phyloP scores from a whole-genome alignment of 2,329 filamentous ascomycete genomes.

The Aspergillus piperis region DNA sequence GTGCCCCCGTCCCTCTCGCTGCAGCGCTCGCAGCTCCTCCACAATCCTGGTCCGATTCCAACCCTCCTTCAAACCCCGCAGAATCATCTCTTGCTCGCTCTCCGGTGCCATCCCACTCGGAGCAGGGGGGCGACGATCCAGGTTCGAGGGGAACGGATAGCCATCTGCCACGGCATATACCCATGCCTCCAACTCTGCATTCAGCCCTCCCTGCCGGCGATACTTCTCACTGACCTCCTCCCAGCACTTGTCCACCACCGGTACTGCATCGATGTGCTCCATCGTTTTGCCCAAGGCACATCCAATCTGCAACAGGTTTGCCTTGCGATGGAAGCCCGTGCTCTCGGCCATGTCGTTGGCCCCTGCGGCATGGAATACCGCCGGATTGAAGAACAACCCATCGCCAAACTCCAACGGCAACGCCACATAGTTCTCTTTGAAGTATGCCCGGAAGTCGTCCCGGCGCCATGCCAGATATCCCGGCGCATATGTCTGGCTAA shows the following conservation, averaged over 20 bases:
- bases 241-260: constrained; percentile 56
- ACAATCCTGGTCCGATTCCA: constrained; percentile 47
- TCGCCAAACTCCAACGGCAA: constrained; percentile 59
- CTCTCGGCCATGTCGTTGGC: constrained; percentile 47
- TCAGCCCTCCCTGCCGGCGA: constrained; percentile 29
- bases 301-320: constrained; percentile 65
- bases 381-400: constrained; percentile 65
- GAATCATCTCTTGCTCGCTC: constrained; percentile 58
- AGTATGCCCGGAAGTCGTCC: constrained; percentile 56
- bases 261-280: constrained; percentile 59
- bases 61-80: constrained; percentile 45
- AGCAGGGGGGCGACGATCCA: constrained; percentile 59
- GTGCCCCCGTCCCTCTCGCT: neutral
- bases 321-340: constrained; percentile 53
- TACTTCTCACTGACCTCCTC: constrained; percentile 57
- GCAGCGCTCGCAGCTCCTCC: constrained; percentile 42
- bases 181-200: constrained; percentile 48
- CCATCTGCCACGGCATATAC: constrained; percentile 57
- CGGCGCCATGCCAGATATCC: constrained; percentile 62
- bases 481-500: constrained; percentile 58
- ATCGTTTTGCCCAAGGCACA: constrained; percentile 65
- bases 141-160: constrained; percentile 64
- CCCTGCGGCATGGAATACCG: constrained; percentile 64
- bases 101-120: constrained; percentile 61
- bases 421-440: constrained; percentile 55